Evolutionary conservation across 2,329 filamentous ascomycete species (phyloP), one percentile per base, ranked within the genome.

Genomic region (Penicillium sp.): DNA sequence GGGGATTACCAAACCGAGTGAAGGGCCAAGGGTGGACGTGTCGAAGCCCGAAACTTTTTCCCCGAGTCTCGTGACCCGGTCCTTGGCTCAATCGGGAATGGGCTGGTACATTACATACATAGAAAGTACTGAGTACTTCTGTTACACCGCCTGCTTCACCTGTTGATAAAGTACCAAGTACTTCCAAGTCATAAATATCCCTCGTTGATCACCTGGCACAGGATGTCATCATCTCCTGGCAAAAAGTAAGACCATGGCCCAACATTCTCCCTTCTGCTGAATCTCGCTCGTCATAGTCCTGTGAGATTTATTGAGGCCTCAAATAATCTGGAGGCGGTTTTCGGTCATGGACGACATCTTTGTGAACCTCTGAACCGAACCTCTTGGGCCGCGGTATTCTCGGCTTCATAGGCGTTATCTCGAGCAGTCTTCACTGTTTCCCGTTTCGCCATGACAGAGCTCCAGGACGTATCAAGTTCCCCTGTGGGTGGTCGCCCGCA

Each of bases 1-100:
- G 13, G 36, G 23, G 27, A 39, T 23, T 18, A 42, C 16, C 26
- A 35, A 37, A 24, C 26, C 39, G 44, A 38, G 23, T 14, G 23
- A 38, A 24, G 34, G 32, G 31, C 44, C 27, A 43, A 28, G 27
- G 27, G 32, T 38, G 37, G 37, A 47, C 48, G 44, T 44, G 48
- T 49, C 42, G 46, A 45, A 39, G 43, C 47, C 51, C 45, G 55
- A 57, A 59, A 49, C 50, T 57, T 59, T 59, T 55, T 52, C 50
- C 49, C 43, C 23, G 10, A 29, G 50, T 55, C 57, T 55, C 57
- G 57, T 59, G 57, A 59, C 54, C 42, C 11, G 31, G 14, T 18
- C 18, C 23, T 34, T 39, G 23, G 29, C 32, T 36, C 9, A 32
- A 32, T 44, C 37, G 13, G 36, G 50, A 24, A 56, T 50, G 42